Percentiles rank a stretch among this genome's conserved stretches.
Conservation (phyloP, 1,284 basidiomycete species). For the Papiliotrema nemorosa region DNA sequence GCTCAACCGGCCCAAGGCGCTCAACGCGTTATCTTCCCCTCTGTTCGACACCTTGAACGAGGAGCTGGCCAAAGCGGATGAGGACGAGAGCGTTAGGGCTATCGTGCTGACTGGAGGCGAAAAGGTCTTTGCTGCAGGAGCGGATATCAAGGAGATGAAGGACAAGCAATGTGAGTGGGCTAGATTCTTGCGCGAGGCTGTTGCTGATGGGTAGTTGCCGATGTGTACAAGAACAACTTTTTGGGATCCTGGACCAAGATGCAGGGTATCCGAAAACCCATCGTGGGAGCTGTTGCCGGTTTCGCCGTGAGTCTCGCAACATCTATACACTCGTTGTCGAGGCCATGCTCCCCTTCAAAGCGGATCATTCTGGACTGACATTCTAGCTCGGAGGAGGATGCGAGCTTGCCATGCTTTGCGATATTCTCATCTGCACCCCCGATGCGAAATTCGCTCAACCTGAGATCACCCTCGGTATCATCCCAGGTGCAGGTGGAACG, state of each 20-base stretch:
- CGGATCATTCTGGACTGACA: neutral
- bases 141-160: conserved; percentile 62
- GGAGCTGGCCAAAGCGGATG: conserved; percentile 68
- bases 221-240: conserved; percentile 86
- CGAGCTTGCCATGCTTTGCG: conserved; percentile 90
- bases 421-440: conserved; percentile 93
- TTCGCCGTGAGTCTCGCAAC: conserved; percentile 70
- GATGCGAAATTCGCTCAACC: conserved; percentile 94
- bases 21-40: conserved; percentile 84
- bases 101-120: conserved; percentile 93
- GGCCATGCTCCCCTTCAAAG: conserved; percentile 27
- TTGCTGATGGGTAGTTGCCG: conserved; percentile 57
- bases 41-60: conserved; percentile 74
- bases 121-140: conserved; percentile 78
- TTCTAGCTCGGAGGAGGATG: conserved; percentile 89
- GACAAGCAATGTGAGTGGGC: conserved; percentile 68
- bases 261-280: conserved; percentile 76
- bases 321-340: neutral
- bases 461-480: conserved; percentile 95
- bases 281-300: conserved; percentile 93
- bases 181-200: neutral
- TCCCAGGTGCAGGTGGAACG: conserved; percentile 62
- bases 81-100: conserved; percentile 68
- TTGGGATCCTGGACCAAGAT: conserved; percentile 82
- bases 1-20: conserved; percentile 91